Base-by-base conservation (phyloP, 2,329 filamentous ascomycete genomes). In the Colletotrichum australisinense region DNA sequence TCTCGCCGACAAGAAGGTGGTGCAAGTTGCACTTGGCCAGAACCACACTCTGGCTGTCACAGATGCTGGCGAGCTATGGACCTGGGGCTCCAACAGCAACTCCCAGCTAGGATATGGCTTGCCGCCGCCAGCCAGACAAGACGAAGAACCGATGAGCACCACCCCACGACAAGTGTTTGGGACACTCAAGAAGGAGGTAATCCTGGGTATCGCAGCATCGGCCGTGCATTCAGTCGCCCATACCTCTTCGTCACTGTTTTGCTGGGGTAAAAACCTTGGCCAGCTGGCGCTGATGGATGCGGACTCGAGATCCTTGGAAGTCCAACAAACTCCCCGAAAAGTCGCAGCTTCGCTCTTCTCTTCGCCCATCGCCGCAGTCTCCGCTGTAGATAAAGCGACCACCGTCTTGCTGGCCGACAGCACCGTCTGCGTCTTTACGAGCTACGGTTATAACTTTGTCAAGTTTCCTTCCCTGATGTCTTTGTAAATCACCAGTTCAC, bases 211-310 rank as follows among this genome's bases (percentile, higher is more conserved):
- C 69, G 95, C 97, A 2, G 96, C 97, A 7, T 98, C 97, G 1
- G 88, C 94, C 0, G 92, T 97, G 52, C 97, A 99, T 83, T 98
- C 97, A 0, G 95, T 97, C 3, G 94, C 95, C 0, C 93, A 97
- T 78, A 98, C 95, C 0, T 88, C 89, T 1, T 90, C 91, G 0
- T 94, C 94, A 1, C 84, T 99, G 1, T 99, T 94, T 80, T 97
- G 95, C 2, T 99, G 97, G 88, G 97, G 97, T 26, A 97, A 97
- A 78, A 99, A 98, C 78, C 92, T 95, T 77, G 97, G 97, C 1
- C 97, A 99, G 81, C 89, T 99, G 59, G 97, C 95, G 5, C 88
- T 99, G 66, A 95, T 98, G 84, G 97, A 98, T 81, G 96, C 97
- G 0, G 96, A 98, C 83, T 97, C 97, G 30, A 91, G 95, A 58